Percentiles rank a stretch among this genome's conserved stretches.
These are phyloP conservation scores for Diaporthe helianthi DNA, from an alignment of 2,329 filamentous ascomycete genomes.

Conservation along the genomic window DNA sequence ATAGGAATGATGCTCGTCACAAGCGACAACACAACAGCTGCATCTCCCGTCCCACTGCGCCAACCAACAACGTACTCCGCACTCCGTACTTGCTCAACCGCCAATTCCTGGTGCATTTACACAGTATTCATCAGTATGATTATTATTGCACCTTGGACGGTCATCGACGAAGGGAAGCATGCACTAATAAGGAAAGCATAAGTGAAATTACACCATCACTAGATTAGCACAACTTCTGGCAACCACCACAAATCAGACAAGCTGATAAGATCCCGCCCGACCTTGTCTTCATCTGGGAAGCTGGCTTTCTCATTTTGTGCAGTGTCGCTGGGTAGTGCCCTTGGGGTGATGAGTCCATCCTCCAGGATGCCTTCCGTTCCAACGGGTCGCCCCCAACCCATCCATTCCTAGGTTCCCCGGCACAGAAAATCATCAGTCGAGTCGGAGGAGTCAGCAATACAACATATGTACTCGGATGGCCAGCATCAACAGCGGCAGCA, in stretches of 20 bases:
- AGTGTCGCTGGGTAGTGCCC: not conserved
- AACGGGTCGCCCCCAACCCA: conserved; percentile 12
- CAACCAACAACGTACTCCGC: not conserved
- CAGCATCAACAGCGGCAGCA: not conserved
- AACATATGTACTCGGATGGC: too few relatives aligned
- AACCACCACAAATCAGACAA: conserved; percentile 6
- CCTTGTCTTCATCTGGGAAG: conserved; percentile 14
- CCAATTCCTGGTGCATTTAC: not conserved
- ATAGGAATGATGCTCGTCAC: not conserved
- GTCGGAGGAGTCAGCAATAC: not conserved
- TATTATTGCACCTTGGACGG: conserved; percentile 12
- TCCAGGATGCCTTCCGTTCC: not conserved
- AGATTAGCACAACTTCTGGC: conserved; percentile 17
- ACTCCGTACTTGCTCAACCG: not conserved
- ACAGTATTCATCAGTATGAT: conserved; percentile 7
- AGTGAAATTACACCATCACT: conserved; percentile 21
- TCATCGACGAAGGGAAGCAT: not conserved
- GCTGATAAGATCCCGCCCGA: not conserved
- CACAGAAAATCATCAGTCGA: not conserved
- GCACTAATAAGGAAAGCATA: conserved; percentile 13
- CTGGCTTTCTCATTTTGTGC: conserved; percentile 9
- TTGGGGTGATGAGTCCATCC: not conserved
- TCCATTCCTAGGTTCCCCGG: conserved; percentile 28
- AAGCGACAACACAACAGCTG: not conserved
- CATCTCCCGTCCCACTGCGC: not conserved